These are phyloP conservation scores for Syncephalastrum monosporum DNA, from an alignment of 371 early-diverging fungal genomes.

Conservation along the genomic window DNA sequence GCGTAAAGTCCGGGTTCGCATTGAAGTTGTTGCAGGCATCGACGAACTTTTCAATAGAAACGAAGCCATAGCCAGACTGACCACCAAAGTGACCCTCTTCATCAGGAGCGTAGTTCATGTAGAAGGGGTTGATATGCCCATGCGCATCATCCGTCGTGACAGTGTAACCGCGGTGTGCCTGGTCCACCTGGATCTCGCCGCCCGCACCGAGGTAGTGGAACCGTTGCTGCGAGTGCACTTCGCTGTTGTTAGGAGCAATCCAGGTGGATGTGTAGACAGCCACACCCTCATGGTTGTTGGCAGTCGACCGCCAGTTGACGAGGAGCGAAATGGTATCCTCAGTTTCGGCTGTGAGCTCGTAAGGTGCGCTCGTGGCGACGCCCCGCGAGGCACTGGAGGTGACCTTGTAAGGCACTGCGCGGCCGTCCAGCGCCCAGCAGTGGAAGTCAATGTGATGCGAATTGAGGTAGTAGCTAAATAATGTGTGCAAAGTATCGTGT, in stretches of 20 bases:
- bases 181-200: constrained; percentile 53
- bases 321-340: constrained; percentile 56
- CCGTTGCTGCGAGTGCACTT: constrained; percentile 54
- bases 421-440: constrained; percentile 39
- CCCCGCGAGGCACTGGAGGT: constrained; percentile 40
- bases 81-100: constrained; percentile 46
- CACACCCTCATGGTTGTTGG: constrained; percentile 26
- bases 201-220: constrained; percentile 46
- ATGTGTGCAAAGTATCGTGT: no score
- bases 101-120: constrained; percentile 49
- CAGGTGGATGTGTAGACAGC: constrained; percentile 55
- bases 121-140: constrained; percentile 44
- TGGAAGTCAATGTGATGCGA: constrained; percentile 55
- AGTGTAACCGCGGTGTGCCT: constrained; percentile 55
- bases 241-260: constrained; percentile 47
- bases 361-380: constrained; percentile 37
- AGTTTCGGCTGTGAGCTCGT: constrained; percentile 30
- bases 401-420: constrained; percentile 39
- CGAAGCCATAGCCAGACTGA: constrained; percentile 45
- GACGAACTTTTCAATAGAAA: constrained; percentile 37
- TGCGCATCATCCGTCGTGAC: constrained; percentile 33
- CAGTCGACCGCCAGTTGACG: constrained; percentile 37
- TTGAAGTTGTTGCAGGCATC: constrained; percentile 36
- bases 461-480: constrained; percentile 34
- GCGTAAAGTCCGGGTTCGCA: constrained; percentile 2